phyloP scores from a whole-genome alignment of 805 yeast species.

The Pichia insulana region DNA sequence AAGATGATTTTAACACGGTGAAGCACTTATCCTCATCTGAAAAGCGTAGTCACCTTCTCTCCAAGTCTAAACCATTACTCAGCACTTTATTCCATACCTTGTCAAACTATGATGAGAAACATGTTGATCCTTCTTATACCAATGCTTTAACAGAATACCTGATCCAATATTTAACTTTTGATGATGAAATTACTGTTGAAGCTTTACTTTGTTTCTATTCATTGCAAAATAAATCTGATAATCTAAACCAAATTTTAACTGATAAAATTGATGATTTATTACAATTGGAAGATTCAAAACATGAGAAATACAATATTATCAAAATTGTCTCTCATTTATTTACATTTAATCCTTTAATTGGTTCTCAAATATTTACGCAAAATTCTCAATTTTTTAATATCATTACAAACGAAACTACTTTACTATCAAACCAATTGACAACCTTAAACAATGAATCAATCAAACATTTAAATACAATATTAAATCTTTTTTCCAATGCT shows the following conservation, averaged over 20 bases:
- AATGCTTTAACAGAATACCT: not conserved
- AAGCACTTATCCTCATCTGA: not conserved
- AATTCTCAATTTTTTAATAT: conserved; percentile 15
- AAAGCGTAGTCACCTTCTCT: not conserved
- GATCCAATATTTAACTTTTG: conserved; percentile 1
- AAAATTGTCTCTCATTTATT: conserved; percentile 16
- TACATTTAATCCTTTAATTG: conserved; percentile 14
- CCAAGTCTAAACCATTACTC: conserved; percentile 3
- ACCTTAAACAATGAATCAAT: conserved; percentile 5
- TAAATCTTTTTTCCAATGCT: conserved; percentile 34
- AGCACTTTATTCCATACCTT: not conserved
- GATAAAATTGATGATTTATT: conserved; percentile 16
- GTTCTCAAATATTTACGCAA: conserved; percentile 14
- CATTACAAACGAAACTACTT: conserved; percentile 19
- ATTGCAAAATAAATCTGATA: not conserved
- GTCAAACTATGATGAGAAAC: not conserved
- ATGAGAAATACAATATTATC: conserved; percentile 12
- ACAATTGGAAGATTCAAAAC: conserved; percentile 7
- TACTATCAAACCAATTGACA: conserved; percentile 4
- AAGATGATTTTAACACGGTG: not conserved
- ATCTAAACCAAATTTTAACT: not conserved
- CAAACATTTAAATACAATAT: conserved; percentile 14
- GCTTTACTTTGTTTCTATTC: conserved; percentile 2
- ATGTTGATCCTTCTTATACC: not conserved
- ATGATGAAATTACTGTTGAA: conserved; percentile 1